phyloP scores from a whole-genome alignment of 2,329 filamentous ascomycete genomes.

The Chaetothyriales sp. region DNA sequence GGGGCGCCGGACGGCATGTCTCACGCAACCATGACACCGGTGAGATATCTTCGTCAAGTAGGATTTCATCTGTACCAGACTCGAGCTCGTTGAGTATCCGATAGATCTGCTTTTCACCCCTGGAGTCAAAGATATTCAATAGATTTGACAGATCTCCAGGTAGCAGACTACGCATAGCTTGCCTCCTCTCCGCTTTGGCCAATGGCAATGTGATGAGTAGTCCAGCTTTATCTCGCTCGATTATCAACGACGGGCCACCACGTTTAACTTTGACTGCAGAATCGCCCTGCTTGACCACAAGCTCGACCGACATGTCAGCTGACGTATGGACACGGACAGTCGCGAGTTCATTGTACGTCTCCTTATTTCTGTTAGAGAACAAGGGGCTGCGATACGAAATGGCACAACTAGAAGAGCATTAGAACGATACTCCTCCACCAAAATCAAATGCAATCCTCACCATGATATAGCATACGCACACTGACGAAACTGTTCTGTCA shows the following conservation, averaged over 20 bases:
- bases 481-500: constrained; percentile 3
- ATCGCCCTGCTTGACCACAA: constrained; percentile 4
- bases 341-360: constrained; percentile 3
- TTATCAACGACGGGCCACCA: constrained; percentile 2
- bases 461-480: constrained; percentile 11
- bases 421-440: background rate
- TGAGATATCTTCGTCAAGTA: constrained; percentile 8
- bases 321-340: constrained; percentile 4
- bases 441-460: constrained; percentile 1
- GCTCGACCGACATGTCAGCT: constrained; percentile 5
- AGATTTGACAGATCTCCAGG: constrained; percentile 7
- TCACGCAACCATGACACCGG: constrained; percentile 7
- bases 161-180: constrained; percentile 6
- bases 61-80: constrained; percentile 9
- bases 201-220: constrained; percentile 7
- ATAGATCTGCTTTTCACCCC: constrained; percentile 8
- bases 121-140: constrained; percentile 5
- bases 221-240: constrained; percentile 1
- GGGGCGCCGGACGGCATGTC: constrained; percentile 6
- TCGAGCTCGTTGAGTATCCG: constrained; percentile 10
- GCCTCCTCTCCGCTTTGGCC: background rate
- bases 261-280: constrained; percentile 1
- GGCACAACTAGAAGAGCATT: constrained; percentile 6
- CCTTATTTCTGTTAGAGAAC: constrained; percentile 5
- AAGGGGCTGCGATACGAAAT: constrained; percentile 7